phyloP scores from a whole-genome alignment of 2,329 filamentous ascomycete species.

The Drechslerella stenobrocha region DNA sequence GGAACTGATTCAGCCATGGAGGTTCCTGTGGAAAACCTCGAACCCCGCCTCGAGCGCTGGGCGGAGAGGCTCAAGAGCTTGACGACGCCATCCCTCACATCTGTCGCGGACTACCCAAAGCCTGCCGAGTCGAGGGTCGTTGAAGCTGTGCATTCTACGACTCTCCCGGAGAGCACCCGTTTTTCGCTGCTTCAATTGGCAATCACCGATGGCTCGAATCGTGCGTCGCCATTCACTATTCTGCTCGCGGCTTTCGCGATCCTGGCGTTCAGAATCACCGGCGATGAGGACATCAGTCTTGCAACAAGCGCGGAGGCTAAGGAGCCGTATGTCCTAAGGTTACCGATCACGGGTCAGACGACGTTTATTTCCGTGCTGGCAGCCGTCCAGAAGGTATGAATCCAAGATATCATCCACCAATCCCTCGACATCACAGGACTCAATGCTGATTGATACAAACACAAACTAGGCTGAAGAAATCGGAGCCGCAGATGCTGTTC shows the following conservation, averaged over 20 bases:
- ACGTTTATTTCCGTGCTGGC: slow-evolving; percentile 56
- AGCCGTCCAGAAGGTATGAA: slow-evolving; percentile 57
- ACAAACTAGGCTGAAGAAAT: slow-evolving; percentile 55
- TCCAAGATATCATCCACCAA: not conserved
- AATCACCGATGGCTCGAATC: slow-evolving; percentile 54
- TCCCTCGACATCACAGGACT: not conserved
- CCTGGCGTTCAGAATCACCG: slow-evolving; percentile 58
- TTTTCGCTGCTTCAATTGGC: slow-evolving; percentile 56
- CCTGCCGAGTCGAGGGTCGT: slow-evolving; percentile 52
- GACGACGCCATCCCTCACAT: slow-evolving; percentile 52
- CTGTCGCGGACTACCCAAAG: slow-evolving; percentile 52
- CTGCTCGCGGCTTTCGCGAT: slow-evolving; percentile 58
- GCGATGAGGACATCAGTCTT: slow-evolving; percentile 60
- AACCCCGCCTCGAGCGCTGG: slow-evolving; percentile 52
- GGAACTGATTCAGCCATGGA: slow-evolving; percentile 19
- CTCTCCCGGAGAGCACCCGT: slow-evolving; percentile 55
- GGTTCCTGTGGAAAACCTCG: slow-evolving; percentile 30
- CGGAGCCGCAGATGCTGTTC: slow-evolving; percentile 57
- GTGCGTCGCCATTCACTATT: slow-evolving; percentile 55
- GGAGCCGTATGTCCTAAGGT: slow-evolving; percentile 58
- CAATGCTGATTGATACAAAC: not conserved
- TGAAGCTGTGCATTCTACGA: slow-evolving; percentile 53
- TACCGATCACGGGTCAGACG: slow-evolving; percentile 56
- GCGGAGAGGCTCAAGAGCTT: slow-evolving; percentile 52
- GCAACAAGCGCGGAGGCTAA: slow-evolving; percentile 58